A percentile compares a stretch with the other conserved stretches of the same genome.
Evolutionary conservation across 306 rosid genomes (phyloP).

Genomic region (Dryas alaskensis): DNA sequence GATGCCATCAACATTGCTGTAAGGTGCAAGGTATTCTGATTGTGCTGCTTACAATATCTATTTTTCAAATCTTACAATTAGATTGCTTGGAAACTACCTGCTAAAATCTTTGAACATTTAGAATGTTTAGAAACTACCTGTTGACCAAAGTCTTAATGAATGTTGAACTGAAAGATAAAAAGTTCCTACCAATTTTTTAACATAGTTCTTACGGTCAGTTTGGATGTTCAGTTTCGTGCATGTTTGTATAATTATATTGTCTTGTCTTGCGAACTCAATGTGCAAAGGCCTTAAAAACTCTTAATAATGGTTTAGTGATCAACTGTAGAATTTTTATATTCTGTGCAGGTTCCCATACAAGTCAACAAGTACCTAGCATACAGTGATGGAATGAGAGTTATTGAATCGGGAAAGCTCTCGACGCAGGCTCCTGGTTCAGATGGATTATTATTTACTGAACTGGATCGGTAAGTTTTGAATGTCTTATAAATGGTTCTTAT

Average conservation of each 20-base stretch:
- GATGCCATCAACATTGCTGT: slow-evolving; percentile 98
- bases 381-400: slow-evolving; percentile 91
- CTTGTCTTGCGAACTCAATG: neutral
- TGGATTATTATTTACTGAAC: slow-evolving; percentile 72
- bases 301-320: neutral
- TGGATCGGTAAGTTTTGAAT: slow-evolving; percentile 64
- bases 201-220: neutral
- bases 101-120: neutral
- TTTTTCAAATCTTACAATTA: neutral
- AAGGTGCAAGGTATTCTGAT: slow-evolving; percentile 75
- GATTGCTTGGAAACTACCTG: neutral
- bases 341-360: slow-evolving; percentile 86
- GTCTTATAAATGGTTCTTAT: neutral
- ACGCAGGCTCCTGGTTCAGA: slow-evolving; percentile 60
- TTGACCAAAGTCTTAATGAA: neutral
- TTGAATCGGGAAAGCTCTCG: slow-evolving; percentile 78
- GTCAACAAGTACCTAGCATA: slow-evolving; percentile 84
- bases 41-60: neutral
- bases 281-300: neutral
- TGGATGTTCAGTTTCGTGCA: neutral
- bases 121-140: neutral
- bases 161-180: neutral
- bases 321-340: neutral
- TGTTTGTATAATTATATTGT: neutral
- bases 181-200: neutral